Base-by-base conservation (phyloP, 2,329 filamentous ascomycete genomes). In the Diaporthe destruens region DNA sequence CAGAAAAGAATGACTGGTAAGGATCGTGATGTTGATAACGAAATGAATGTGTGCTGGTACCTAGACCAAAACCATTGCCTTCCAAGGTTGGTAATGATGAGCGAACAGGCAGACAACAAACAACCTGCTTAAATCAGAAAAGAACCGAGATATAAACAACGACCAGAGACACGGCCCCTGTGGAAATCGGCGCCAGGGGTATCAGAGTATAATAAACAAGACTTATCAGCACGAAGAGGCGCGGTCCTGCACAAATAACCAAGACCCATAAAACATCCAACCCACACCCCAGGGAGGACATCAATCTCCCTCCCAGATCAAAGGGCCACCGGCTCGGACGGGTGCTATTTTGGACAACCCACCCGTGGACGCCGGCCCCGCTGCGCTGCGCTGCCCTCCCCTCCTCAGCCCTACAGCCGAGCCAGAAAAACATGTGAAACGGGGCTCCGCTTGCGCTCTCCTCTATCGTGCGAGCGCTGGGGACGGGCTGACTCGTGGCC, bases 321-420 rank as follows among this genome's bases (percentile, higher is more conserved):
- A 51, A 65, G 61, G 61, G 61, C 49, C 7, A 47, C 29, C 29
- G 29, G 5, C 29, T 51, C 44, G 29, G 29, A 65, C 44, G 44
- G 44, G 16, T 65, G 23, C 61, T 65, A 65, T 65, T 65, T 25
- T 65, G 61, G 61, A n/a, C n/a, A 65, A 65, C 61, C 29, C 29
- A 29, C 29, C 2, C 29, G n/a, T n/a, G n/a, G 44, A 65, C 29
- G 2, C 20, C 44, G 32, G 59, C 25, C 61, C 61, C 61, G 44
- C 61, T 39, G 44, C 3, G n/a, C n/a, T n/a, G n/a, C n/a, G n/a
- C n/a, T n/a, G n/a, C n/a, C n/a, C 32, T 65, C 6, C 61, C 61
- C 36, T 34, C 25, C 61, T 65, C 61, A 65, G 61, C 61, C 61
- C 61, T 65, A 32, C n/a, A 65, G 61, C 61, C 61, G 61, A 51